These are phyloP conservation scores for Mucor irregularis DNA, from an alignment of 371 early-diverging fungal genomes.

Conservation along the genomic window DNA sequence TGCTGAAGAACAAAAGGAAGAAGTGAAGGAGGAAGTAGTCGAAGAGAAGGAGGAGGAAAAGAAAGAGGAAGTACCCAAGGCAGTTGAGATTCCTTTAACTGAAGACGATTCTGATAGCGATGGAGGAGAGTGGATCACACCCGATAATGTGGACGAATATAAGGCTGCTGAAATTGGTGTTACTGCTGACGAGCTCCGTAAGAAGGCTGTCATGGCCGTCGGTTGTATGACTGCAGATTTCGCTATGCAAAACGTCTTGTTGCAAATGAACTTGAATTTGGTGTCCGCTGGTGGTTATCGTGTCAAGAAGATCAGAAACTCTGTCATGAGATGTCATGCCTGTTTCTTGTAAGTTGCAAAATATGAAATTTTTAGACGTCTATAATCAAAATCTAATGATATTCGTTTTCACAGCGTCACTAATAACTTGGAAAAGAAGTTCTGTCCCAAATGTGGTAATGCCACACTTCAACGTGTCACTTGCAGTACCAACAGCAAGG, in stretches of 20 bases:
- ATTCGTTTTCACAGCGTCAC: constrained; percentile 57
- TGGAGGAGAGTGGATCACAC: constrained; percentile 95
- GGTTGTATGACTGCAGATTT: constrained; percentile 95
- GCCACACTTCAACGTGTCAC: constrained; percentile 86
- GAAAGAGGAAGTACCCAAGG: not conserved
- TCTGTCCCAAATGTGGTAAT: constrained; percentile 94
- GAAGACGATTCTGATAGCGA: constrained; percentile 44
- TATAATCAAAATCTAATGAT: not conserved
- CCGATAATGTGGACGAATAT: constrained; percentile 76
- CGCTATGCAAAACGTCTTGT: constrained; percentile 96
- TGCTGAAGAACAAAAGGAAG: constrained; percentile 62
- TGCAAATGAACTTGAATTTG: constrained; percentile 89
- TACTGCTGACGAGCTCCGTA: constrained; percentile 44
- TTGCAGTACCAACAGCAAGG: constrained; percentile 77
- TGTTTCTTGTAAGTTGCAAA: constrained; percentile 76
- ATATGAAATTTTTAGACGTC: not conserved
- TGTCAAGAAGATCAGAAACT: constrained; percentile 80
- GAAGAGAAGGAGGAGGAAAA: constrained; percentile 55
- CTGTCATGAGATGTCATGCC: constrained; percentile 93
- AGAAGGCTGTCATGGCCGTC: constrained; percentile 58
- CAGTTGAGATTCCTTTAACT: constrained; percentile 11
- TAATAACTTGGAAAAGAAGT: constrained; percentile 84
- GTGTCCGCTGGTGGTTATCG: constrained; percentile 84
- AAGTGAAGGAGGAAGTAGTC: constrained; percentile 89
- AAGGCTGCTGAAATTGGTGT: constrained; percentile 58